phyloP scores from a whole-genome alignment of 768 basidiomycete genomes.

The Lactarius akahatsu region DNA sequence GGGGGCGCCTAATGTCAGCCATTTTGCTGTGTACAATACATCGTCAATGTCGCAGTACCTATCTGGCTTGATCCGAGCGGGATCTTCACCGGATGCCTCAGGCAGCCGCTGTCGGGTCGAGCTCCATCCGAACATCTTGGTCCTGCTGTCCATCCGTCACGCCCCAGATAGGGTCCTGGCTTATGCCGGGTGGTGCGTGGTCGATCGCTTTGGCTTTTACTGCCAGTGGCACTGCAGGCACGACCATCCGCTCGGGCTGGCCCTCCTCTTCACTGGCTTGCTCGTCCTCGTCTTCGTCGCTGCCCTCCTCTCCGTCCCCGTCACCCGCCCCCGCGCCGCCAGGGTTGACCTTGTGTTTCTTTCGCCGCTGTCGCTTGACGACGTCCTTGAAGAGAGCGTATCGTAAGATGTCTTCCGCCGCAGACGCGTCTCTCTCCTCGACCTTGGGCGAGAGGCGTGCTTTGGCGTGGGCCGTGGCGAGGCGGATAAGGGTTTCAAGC shows the following conservation, averaged over 20 bases:
- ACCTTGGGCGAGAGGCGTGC: constrained; percentile 85
- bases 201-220: constrained; percentile 29
- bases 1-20: neutral
- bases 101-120: constrained; percentile 42
- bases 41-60: constrained; percentile 48
- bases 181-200: constrained; percentile 34
- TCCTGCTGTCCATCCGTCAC: constrained; percentile 48
- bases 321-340: constrained; percentile 47
- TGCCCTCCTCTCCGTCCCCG: constrained; percentile 44
- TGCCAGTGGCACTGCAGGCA: constrained; percentile 37
- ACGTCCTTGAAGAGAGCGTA: constrained; percentile 99
- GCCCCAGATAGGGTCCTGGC: constrained; percentile 62
- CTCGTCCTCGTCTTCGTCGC: constrained; percentile 54
- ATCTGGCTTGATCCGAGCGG: constrained; percentile 51
- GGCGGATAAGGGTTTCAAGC: constrained; percentile 95
- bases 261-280: constrained; percentile 49
- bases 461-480: constrained; percentile 97
- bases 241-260: constrained; percentile 49
- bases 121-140: constrained; percentile 57
- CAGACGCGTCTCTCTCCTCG: constrained; percentile 78
- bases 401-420: constrained; percentile 92
- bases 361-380: constrained; percentile 71
- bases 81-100: constrained; percentile 38
- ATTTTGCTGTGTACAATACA: neutral
- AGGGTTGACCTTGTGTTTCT: constrained; percentile 83